Percentiles rank a stretch among this genome's conserved stretches.
Evolutionary conservation across 2,329 filamentous ascomycete genomes (phyloP).

Genomic region (Pezicula rhizophila): DNA sequence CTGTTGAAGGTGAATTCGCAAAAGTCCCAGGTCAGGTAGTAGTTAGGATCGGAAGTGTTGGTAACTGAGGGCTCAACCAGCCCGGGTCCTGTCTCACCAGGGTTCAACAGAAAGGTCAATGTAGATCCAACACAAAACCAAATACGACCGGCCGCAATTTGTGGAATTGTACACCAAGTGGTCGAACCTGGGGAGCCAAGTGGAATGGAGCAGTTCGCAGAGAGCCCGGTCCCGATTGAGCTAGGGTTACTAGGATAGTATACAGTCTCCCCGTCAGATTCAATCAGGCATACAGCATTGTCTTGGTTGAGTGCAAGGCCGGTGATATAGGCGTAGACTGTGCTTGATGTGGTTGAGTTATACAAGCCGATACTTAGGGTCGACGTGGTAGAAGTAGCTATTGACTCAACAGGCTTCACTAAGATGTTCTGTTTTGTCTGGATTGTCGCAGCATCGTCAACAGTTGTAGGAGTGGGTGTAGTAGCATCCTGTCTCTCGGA

Average conservation of each 20-base stretch:
- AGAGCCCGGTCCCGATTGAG: slow-evolving; percentile 42
- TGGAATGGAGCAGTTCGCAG: slow-evolving; percentile 54
- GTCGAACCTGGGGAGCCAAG: slow-evolving; percentile 56
- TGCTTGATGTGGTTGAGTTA: slow-evolving; percentile 58
- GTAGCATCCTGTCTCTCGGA: background rate
- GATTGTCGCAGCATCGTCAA: background rate
- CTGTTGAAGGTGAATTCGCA: slow-evolving; percentile 64
- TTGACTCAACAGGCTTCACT: background rate
- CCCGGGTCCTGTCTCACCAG: slow-evolving; percentile 46
- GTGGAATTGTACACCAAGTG: slow-evolving; percentile 58
- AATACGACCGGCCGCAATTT: slow-evolving; percentile 63
- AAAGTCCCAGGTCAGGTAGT: slow-evolving; percentile 58
- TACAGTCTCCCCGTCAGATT: slow-evolving; percentile 57
- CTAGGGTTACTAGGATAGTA: slow-evolving; percentile 59
- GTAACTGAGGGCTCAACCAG: slow-evolving; percentile 70
- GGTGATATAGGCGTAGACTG: slow-evolving; percentile 65
- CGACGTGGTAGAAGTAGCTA: background rate
- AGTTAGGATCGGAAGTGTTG: slow-evolving; percentile 59
- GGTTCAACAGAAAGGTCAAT: slow-evolving; percentile 66
- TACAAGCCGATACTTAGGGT: slow-evolving; percentile 54
- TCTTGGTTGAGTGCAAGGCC: slow-evolving; percentile 56
- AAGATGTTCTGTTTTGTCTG: background rate
- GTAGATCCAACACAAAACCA: slow-evolving; percentile 60
- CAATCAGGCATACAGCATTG: slow-evolving; percentile 55
- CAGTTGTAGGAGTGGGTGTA: background rate